Evolutionary conservation across 2,329 filamentous ascomycete species (phyloP).

Genomic region (Cyphellophora europaea): DNA sequence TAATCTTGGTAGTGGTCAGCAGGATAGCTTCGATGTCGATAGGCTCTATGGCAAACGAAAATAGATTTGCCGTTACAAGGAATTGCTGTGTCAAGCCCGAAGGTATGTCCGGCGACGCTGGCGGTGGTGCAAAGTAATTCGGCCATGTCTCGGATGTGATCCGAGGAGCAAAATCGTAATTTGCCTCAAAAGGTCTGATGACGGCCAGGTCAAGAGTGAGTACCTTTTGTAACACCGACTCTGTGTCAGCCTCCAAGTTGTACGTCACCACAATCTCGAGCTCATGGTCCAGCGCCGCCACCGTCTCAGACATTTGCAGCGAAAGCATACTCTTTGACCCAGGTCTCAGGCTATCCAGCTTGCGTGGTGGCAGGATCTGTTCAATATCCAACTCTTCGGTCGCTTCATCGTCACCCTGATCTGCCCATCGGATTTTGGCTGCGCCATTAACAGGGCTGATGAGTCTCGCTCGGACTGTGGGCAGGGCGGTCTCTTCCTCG

Average conservation of each 20-base stretch:
- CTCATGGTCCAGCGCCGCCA: conserved; percentile 50
- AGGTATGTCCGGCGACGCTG: conserved; percentile 19
- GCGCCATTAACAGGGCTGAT: conserved; percentile 46
- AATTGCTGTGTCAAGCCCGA: conserved; percentile 71
- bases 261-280: conserved; percentile 68
- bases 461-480: conserved; percentile 60
- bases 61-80: conserved; percentile 61
- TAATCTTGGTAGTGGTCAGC: conserved; percentile 51
- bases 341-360: background rate
- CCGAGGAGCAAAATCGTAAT: conserved; percentile 75
- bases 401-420: conserved; percentile 21
- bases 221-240: conserved; percentile 70
- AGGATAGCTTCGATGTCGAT: conserved; percentile 55
- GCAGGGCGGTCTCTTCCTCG: conserved; percentile 69
- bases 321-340: conserved; percentile 16
- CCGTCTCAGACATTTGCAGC: conserved; percentile 43
- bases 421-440: conserved; percentile 38
- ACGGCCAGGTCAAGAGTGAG: conserved; percentile 61
- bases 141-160: conserved; percentile 76
- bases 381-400: conserved; percentile 10
- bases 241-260: conserved; percentile 66
- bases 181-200: conserved; percentile 80
- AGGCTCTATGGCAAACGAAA: conserved; percentile 63
- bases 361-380: conserved; percentile 4
- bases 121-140: conserved; percentile 55